Evolutionary conservation across 441 rosid genomes (phyloP), one percentile per base, ranked within the genome.

Genomic region (Bocquillonia castaneifolia): DNA sequence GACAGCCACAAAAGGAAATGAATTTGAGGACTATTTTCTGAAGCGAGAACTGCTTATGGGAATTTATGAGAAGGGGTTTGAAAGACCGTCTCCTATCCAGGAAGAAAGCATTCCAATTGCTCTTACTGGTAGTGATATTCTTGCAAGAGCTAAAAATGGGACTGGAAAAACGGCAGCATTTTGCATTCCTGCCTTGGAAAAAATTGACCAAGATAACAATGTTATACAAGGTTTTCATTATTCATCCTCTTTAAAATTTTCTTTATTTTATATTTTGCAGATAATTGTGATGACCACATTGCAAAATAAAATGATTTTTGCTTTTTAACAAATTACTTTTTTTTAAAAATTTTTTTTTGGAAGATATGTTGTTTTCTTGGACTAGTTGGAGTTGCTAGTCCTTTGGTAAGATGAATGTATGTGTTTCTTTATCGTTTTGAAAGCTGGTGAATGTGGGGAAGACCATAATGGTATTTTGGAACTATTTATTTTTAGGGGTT

Each of bases 51-150:
- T 93, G 68, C 93, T 93, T 53, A 93, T 93, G 99, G 99, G 95
- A 73, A 91, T 93, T 58, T 93, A 89, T 57, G 98, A 93, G 89
- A 93, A 93, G 81, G 98, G 98, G 50, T 93, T 93, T 82, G 98
- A 93, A 79, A 85, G 97, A 61, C 98, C 98, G 67, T 93, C 98
- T 74, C 98, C 98, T n/a, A 93, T 93, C 69, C 98, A 93, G 60
- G 98, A 93, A 85, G 98, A 93, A 83, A 93, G 98, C 78, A 93
- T 93, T 76, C 98, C 98, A 22, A 91, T 93, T 83, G 98, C 98
- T 56, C 87, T 93, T 76, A 93, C 97, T 40, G 98, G 98, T 66
- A 88, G 98, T 66, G 98, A 93, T 72, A 91, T 93, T 78, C 98
- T 93, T 77, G 98, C 98, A 68, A 82, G 98, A 81, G 98, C 98